Evolutionary conservation across 768 basidiomycete genomes (phyloP), one percentile per base, ranked within the genome.

Genomic region (Kwoniella europaea): DNA sequence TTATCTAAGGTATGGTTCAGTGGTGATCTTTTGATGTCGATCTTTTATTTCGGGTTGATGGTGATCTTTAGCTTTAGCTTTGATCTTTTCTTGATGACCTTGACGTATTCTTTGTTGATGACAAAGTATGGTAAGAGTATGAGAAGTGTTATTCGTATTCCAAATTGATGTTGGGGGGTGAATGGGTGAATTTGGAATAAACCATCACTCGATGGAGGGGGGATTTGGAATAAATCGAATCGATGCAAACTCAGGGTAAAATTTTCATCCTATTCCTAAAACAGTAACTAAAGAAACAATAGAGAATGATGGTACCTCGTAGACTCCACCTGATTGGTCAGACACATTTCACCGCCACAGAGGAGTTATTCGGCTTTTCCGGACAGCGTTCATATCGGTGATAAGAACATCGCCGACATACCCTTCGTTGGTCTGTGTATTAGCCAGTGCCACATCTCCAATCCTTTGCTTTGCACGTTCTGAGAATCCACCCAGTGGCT

Each of bases 141-240:
- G 27, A 56, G n/a, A 67, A 27, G 56, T 20, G 46, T 59, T 59
- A 50, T 67, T 56, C 50, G 52, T 59, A 50, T 67, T 56, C 50
- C 46, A 55, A 53, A 55, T 64, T 52, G 12, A 20, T 2, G 10
- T 24, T 10, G 61, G 27, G 63, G 50, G 63, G 50, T 44, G 43
- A 50, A 24, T 13, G n/a, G 63, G 63, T 27, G 68, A 65, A 70
- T 68, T 56, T 53, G 57, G 67, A 68, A 68, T 68, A 68, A 63
- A 27, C 18, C n/a, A 57, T 57, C 16, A 20, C 16, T 62, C 60
- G 20, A 52, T 10, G 18, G 57, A 53, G 44, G 16, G 20, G 63
- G 63, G 42, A 65, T 54, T 65, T 65, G 50, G 63, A 55, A 65
- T 54, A 54, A 56, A 55, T 20, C 63, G 54, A 50, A 50, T 50